phyloP scores from a whole-genome alignment of 1,284 basidiomycete species.

The Abortiporus biennis region DNA sequence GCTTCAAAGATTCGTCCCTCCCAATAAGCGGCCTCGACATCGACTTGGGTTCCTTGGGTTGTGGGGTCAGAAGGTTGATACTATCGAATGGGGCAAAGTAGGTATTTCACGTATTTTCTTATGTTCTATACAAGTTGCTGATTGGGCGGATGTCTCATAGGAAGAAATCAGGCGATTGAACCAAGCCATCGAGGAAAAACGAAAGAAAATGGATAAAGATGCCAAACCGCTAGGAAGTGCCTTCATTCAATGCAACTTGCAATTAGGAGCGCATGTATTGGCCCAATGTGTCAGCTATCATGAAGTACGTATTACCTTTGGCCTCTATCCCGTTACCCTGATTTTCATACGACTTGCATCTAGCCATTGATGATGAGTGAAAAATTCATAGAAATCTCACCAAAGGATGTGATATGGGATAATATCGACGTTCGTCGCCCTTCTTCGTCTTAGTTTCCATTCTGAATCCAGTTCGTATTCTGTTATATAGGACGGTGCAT shows the following conservation, averaged over 20 bases:
- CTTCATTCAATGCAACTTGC: conserved; percentile 78
- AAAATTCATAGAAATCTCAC: conserved; percentile 62
- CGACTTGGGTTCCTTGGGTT: conserved; percentile 52
- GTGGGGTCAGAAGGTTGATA: conserved; percentile 68
- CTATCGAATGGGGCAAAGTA: conserved; percentile 64
- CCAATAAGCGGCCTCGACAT: conserved; percentile 50
- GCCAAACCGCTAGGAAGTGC: conserved; percentile 57
- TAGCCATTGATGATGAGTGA: conserved; percentile 54
- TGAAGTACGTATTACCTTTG: conserved; percentile 26
- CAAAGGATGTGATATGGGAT: conserved; percentile 66
- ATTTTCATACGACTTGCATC: not conserved
- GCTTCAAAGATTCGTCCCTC: conserved; percentile 33
- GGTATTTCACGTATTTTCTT: conserved; percentile 6
- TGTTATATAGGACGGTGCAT: conserved; percentile 28
- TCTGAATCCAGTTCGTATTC: conserved; percentile 5
- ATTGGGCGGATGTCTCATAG: conserved; percentile 17
- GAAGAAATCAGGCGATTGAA: conserved; percentile 48
- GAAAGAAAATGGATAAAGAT: conserved; percentile 38
- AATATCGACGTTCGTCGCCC: conserved; percentile 39
- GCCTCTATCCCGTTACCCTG: not conserved
- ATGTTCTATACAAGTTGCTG: not conserved
- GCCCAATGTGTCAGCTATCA: conserved; percentile 56
- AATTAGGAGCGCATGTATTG: conserved; percentile 72
- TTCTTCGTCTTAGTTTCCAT: not conserved
- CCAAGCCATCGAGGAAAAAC: conserved; percentile 35